Percentiles rank a stretch among this genome's conserved stretches.
Evolutionary conservation across 148 eudicot species (phyloP).

Genomic region (Suaeda aralocaspica): DNA sequence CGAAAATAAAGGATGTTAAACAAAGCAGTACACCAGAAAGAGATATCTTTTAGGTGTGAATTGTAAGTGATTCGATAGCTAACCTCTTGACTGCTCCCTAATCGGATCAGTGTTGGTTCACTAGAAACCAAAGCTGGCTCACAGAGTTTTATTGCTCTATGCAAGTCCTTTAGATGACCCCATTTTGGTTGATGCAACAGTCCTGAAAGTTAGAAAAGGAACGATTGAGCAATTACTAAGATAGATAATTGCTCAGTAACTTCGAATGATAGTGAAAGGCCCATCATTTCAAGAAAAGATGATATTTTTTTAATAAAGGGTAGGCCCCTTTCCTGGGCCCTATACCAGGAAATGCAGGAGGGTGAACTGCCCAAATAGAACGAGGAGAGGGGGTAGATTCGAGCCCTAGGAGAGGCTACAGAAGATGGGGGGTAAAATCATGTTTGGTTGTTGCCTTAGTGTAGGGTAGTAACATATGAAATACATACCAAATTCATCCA

Average conservation of each 20-base stretch:
- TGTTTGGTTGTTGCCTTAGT: too few relatives aligned
- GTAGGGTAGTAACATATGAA: not conserved
- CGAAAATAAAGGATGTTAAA: not conserved
- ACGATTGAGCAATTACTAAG: not conserved
- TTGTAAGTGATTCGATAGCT: constrained; percentile 5
- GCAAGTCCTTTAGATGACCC: constrained; percentile 77
- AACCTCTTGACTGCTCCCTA: constrained; percentile 73
- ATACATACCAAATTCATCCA: constrained; percentile 66
- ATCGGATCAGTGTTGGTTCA: constrained; percentile 40
- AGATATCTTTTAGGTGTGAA: not conserved
- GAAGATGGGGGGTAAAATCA: too few relatives aligned
- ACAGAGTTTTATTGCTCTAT: constrained; percentile 73
- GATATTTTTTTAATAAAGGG: too few relatives aligned
- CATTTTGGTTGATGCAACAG: constrained; percentile 74
- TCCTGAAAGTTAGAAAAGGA: constrained; percentile 33
- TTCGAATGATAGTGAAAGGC: not conserved
- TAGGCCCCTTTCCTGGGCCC: too few relatives aligned
- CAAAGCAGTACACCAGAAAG: not conserved
- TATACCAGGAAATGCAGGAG: too few relatives aligned
- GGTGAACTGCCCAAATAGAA: too few relatives aligned
- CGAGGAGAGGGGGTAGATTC: too few relatives aligned
- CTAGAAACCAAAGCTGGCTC: constrained; percentile 69
- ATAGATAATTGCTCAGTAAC: not conserved
- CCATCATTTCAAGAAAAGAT: not conserved
- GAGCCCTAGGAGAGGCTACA: too few relatives aligned